Conservation (phyloP, 1,284 basidiomycete species). For the Rhodotorula sp. region DNA sequence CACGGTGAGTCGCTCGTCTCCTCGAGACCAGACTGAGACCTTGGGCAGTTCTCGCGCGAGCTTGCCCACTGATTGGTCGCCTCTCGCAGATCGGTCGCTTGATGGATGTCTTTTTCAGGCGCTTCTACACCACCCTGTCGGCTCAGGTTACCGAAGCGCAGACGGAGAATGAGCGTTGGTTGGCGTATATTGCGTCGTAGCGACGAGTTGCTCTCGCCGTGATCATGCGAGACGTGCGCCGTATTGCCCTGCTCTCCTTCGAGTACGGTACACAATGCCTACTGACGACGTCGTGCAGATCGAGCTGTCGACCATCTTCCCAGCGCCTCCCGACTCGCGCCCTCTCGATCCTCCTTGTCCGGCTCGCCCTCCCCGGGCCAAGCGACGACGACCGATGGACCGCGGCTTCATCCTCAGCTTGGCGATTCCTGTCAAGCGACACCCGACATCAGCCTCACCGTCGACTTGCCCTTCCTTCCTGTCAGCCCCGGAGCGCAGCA, state of each 20-base stretch:
- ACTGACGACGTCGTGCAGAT: not conserved
- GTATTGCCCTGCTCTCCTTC: no score
- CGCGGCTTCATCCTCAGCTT: not conserved
- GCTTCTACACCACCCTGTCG: not conserved
- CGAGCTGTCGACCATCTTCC: conserved; percentile 1
- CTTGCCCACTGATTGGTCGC: no score
- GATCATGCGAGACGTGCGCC: not conserved
- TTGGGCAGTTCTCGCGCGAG: no score
- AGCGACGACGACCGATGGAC: not conserved
- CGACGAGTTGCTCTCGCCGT: not conserved
- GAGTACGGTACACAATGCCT: no score
- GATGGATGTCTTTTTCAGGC: conserved; percentile 1
- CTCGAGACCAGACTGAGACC: no score
- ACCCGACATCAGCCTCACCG: no score
- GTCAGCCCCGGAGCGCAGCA: not conserved
- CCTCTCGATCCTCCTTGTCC: conserved; percentile 1
- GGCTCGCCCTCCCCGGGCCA: not conserved
- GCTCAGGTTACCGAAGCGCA: no score
- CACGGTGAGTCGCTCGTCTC: not conserved
- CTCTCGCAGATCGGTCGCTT: conserved; percentile 1
- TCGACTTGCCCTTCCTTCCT: not conserved
- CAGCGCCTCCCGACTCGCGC: not conserved
- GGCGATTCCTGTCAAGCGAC: not conserved
- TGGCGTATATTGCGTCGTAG: not conserved
- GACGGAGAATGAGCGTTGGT: not conserved